Conservation (phyloP, 495 filamentous ascomycete genomes). For the Darksidea phi region DNA sequence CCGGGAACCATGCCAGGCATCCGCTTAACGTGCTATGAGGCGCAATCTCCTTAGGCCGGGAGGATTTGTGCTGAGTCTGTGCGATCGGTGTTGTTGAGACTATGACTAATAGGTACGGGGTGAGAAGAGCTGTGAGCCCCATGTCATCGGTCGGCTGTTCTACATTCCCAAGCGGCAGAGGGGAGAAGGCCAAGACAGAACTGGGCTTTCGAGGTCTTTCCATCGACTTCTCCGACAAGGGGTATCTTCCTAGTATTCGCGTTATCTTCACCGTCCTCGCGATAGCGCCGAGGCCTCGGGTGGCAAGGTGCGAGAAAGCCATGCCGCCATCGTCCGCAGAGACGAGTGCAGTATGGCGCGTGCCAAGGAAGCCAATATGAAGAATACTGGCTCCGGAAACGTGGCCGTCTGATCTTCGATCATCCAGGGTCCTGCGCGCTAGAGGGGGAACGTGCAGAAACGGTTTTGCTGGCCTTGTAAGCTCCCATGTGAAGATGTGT, state of each 20-base stretch:
- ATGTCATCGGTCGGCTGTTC: slow-evolving; percentile 83
- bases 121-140: slow-evolving; percentile 92
- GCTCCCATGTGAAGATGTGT: slow-evolving; percentile 96
- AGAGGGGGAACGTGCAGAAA: slow-evolving; percentile 87
- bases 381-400: slow-evolving; percentile 70
- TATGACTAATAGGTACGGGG: slow-evolving; percentile 91
- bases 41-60: slow-evolving; percentile 83
- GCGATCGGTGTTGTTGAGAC: slow-evolving; percentile 95
- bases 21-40: slow-evolving; percentile 89
- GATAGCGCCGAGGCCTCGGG: slow-evolving; percentile 81
- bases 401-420: slow-evolving; percentile 75
- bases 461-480: slow-evolving; percentile 71
- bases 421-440: slow-evolving; percentile 61
- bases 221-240: slow-evolving; percentile 54
- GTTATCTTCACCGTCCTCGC: slow-evolving; percentile 84
- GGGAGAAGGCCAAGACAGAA: slow-evolving; percentile 88
- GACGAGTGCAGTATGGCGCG: slow-evolving; percentile 89
- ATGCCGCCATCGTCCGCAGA: slow-evolving; percentile 96
- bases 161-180: slow-evolving; percentile 86
- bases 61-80: slow-evolving; percentile 90
- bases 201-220: slow-evolving; percentile 79
- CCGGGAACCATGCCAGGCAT: slow-evolving; percentile 95
- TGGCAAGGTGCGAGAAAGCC: slow-evolving; percentile 97
- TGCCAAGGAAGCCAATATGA: slow-evolving; percentile 94
- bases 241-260: slow-evolving; percentile 88